Base-by-base conservation (phyloP, 257 asterid species). In the Lavandula angustifolia region DNA sequence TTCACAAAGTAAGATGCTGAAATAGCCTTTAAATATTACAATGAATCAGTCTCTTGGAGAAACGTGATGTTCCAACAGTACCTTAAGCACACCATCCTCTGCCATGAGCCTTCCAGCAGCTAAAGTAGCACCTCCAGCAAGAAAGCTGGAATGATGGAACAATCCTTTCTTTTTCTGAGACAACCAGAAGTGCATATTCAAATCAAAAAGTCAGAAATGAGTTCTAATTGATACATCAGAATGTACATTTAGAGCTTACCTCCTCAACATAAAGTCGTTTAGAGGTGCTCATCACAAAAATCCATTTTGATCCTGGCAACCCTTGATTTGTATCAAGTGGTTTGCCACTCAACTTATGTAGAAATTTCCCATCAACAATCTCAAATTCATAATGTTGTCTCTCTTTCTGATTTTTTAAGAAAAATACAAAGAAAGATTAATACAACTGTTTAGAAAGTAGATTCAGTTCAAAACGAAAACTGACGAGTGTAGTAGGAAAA, bases 81-180 rank as follows among this genome's bases (percentile, higher is more conserved):
- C 97, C 96, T 87, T 71, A 50, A 86, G 94, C 59, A 76, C 69
- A 56, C 99, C 99, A 61, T 83, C 80, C 53, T 74, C 79, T 63
- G 79, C 96, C 60, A 43, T 74, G 55, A 92, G 87, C 78, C 96
- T 89, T 71, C 99, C 99, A 61, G 99, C 95, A 77, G 99, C 97
- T 70, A 87, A 69, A 58, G 92, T 89, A 63, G 84, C 95, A 13
- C 97, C 99, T 58, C 99, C 99, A 16, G 99, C 99, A 6, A 92
- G 95, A 74, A 92, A 92, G 69, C 97, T 92, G 59, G 99, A 92
- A 83, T 92, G 99, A 76, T 92, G 97, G 76, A 92, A 92, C 50
- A 33, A 35, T 35, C 97, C 99, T 77, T 90, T 92, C 90, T 73
- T 81, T 78, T 92, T 92, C 97, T 92, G 90, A 77, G 73, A 38